Evolutionary conservation across 78 protist species (phyloP).

Genomic region (Guillardia theta): DNA sequence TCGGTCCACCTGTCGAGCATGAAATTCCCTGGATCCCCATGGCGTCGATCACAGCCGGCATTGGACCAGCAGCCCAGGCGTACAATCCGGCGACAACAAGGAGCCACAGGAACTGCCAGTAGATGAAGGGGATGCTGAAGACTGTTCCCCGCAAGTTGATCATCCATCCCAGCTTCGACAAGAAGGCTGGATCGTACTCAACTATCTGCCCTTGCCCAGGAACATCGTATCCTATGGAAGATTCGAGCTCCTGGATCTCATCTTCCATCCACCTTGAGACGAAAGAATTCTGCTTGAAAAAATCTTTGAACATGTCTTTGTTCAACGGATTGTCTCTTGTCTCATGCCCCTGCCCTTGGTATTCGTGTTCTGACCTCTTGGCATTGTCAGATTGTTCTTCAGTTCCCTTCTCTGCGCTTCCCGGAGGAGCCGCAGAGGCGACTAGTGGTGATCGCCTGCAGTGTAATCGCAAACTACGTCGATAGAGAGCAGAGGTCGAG

Average conservation of each 20-base stretch:
- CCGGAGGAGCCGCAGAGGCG: too few species aligned
- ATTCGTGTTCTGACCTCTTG: too few species aligned
- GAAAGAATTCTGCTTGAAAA: neutral
- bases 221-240: neutral
- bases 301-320: too few species aligned
- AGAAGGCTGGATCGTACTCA: slow-evolving; percentile 6
- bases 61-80: slow-evolving; percentile 11
- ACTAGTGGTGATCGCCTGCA: too few species aligned
- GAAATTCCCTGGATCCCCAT: neutral
- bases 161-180: neutral
- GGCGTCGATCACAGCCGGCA: neutral
- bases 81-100: neutral
- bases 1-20: neutral
- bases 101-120: slow-evolving; percentile 15
- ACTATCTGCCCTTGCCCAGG: slow-evolving; percentile 16
- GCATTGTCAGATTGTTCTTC: too few species aligned
- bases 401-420: too few species aligned
- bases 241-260: neutral
- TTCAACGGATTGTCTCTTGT: too few species aligned
- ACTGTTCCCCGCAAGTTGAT: neutral
- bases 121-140: slow-evolving; percentile 28
- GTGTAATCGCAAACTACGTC: too few species aligned
- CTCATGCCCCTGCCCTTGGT: too few species aligned
- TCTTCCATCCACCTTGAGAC: neutral
- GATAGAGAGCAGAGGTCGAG: too few species aligned